Base-by-base conservation (phyloP, 805 yeast species). In the Nakazawaea ishiwadae region DNA sequence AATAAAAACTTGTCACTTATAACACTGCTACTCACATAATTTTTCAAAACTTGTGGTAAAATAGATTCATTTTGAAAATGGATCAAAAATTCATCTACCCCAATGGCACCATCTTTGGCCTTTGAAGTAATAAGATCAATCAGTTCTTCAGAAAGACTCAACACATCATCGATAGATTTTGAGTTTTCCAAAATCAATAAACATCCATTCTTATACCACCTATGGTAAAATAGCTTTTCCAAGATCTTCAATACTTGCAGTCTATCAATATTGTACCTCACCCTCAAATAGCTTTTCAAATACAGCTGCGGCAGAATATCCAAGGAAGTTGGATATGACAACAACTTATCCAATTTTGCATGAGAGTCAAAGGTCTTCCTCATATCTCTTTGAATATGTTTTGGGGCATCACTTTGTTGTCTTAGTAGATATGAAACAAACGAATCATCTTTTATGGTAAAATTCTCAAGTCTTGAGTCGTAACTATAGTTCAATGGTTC, bases 131-230 rank as follows among this genome's bases (percentile, higher is more conserved):
- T 29, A 2, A 4, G 10, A 5, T 35, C 19, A 9, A 35, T 8
- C 16, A 30, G 20, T 17, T 14, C n/a, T 9, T 18, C 11, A 4
- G 30, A 18, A 5, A 16, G 8, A 26, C 29, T 31, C 19, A 40
- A 21, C 4, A 40, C 9, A 5, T 35, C 27, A 17, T 34, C 35
- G 4, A 35, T 6, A 2, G 31, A 7, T 9, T 16, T 16, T 3
- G 31, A 30, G 24, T 34, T 40, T 18, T 40, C 44, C 5, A 21
- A 12, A 10, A 40, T 10, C 5, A 40, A n/a, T 8, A 35, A 7
- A 17, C 31, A 9, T 8, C 32, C 39, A 31, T 40, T 40, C 15
- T 9, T 30, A 27, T 40, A 40, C 44, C 39, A 35, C 12, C 36
- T 20, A 12, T 34, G 39, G 16, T 34, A 15, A 3, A 40, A 6